These are phyloP conservation scores for Nakazawaea siamensis DNA, from an alignment of 805 yeast genomes.

Conservation along the genomic window DNA sequence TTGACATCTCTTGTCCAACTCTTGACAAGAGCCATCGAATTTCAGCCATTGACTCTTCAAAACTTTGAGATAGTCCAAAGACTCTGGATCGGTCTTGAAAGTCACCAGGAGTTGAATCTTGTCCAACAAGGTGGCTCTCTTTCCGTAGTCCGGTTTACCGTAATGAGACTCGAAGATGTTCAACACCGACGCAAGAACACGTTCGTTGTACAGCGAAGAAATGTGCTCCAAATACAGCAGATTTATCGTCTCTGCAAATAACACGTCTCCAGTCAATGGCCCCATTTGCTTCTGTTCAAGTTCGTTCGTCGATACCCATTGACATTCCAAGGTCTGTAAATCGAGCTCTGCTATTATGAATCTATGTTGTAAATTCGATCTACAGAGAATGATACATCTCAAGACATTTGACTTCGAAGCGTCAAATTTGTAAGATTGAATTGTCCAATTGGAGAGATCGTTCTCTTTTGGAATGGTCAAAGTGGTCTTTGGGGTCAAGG, in stretches of 20 bases:
- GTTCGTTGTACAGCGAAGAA: conserved; percentile 37
- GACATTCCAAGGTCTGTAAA: conserved; percentile 26
- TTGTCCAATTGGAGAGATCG: conserved; percentile 2
- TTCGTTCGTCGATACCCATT: no score
- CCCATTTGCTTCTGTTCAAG: no score
- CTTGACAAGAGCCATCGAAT: conserved; percentile 65
- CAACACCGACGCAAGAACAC: conserved; percentile 44
- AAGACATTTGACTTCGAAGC: neutral
- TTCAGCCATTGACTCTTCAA: conserved; percentile 55
- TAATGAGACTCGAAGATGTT: conserved; percentile 41
- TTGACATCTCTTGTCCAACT: conserved; percentile 49
- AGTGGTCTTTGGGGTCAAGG: neutral
- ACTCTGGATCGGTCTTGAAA: conserved; percentile 17
- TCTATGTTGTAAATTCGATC: conserved; percentile 6
- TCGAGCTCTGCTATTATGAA: conserved; percentile 4
- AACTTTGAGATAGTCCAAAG: conserved; percentile 26
- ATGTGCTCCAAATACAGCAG: conserved; percentile 36
- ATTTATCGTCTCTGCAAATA: conserved; percentile 13
- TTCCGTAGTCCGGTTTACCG: conserved; percentile 6
- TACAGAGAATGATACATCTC: conserved; percentile 2
- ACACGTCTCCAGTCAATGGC: no score
- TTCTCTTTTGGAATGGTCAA: neutral
- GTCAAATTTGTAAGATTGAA: conserved; percentile 3
- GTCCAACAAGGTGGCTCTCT: neutral
- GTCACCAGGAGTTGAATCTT: conserved; percentile 4